Evolutionary conservation across 306 rosid genomes (phyloP).

Genomic region (Carpinus viminea): DNA sequence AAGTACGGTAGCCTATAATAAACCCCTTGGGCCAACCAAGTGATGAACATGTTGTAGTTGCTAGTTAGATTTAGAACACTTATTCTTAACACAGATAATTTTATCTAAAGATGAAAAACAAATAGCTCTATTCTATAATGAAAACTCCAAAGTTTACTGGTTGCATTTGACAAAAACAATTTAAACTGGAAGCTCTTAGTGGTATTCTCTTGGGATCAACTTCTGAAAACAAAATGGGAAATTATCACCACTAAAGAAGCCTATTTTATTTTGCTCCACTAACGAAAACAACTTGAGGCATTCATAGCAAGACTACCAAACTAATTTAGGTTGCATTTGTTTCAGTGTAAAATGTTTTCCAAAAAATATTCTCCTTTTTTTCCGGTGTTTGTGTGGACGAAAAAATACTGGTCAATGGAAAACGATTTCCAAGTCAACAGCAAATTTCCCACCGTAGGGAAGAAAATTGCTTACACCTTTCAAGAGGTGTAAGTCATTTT

Average conservation of each 20-base stretch:
- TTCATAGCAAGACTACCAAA: not conserved
- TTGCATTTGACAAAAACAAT: conserved; percentile 3
- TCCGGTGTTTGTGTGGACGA: too few relatives aligned
- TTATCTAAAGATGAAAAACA: too few relatives aligned
- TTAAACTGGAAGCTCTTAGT: not conserved
- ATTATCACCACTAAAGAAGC: not conserved
- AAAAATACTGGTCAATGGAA: too few relatives aligned
- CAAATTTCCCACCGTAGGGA: too few relatives aligned
- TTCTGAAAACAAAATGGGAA: conserved; percentile 1
- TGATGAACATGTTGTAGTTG: not conserved
- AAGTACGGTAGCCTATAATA: not conserved
- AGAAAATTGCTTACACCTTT: too few relatives aligned
- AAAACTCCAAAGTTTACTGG: not conserved
- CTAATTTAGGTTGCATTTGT: too few relatives aligned
- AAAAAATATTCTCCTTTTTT: too few relatives aligned
- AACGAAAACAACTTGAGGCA: not conserved
- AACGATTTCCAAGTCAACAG: too few relatives aligned
- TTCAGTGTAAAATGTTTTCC: too few relatives aligned
- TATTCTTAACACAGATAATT: not conserved
- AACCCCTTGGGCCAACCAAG: not conserved
- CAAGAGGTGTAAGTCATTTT: too few relatives aligned
- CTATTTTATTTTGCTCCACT: not conserved
- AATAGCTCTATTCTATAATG: not conserved
- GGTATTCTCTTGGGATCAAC: not conserved
- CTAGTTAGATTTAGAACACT: not conserved